Evolutionary conservation across 2,329 filamentous ascomycete species (phyloP).

Genomic region (Pestalotiopsis sp.): DNA sequence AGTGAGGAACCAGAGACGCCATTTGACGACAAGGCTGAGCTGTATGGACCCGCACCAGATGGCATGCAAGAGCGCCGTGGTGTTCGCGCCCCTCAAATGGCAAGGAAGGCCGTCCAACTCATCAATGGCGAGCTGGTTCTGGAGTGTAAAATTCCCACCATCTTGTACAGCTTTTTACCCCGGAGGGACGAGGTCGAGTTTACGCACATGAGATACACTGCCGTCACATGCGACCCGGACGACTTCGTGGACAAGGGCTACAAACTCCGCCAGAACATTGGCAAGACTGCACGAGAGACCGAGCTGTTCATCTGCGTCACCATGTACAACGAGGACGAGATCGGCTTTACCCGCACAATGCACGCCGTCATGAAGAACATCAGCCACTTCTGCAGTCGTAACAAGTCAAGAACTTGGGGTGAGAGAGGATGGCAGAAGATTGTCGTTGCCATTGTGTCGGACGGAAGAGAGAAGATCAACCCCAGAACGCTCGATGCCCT

Average conservation of each 20-base stretch:
- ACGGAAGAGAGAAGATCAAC: slow-evolving; percentile 86
- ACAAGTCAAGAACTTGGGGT: slow-evolving; percentile 95
- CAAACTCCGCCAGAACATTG: slow-evolving; percentile 86
- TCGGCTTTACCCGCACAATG: slow-evolving; percentile 94
- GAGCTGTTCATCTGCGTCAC: slow-evolving; percentile 96
- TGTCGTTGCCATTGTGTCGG: slow-evolving; percentile 95
- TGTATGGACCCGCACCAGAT: slow-evolving; percentile 85
- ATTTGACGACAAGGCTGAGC: slow-evolving; percentile 63
- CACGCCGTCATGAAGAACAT: slow-evolving; percentile 98
- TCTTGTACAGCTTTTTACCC: slow-evolving; percentile 94
- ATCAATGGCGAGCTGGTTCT: slow-evolving; percentile 98
- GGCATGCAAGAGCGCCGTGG: slow-evolving; percentile 87
- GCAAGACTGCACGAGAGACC: slow-evolving; percentile 88
- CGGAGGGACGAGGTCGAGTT: slow-evolving; percentile 93
- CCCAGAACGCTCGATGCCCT: slow-evolving; percentile 90
- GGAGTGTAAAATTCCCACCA: slow-evolving; percentile 98
- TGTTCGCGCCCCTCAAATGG: slow-evolving; percentile 83
- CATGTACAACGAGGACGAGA: slow-evolving; percentile 99
- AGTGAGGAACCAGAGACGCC: slow-evolving; percentile 44
- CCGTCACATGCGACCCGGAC: slow-evolving; percentile 89
- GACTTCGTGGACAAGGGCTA: slow-evolving; percentile 90
- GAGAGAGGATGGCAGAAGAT: slow-evolving; percentile 99
- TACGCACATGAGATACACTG: slow-evolving; percentile 94
- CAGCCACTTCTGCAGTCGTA: slow-evolving; percentile 94
- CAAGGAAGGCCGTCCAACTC: slow-evolving; percentile 89